Conservation (phyloP, 1,284 basidiomycete species). For the Fistulinella cinereoalba region DNA sequence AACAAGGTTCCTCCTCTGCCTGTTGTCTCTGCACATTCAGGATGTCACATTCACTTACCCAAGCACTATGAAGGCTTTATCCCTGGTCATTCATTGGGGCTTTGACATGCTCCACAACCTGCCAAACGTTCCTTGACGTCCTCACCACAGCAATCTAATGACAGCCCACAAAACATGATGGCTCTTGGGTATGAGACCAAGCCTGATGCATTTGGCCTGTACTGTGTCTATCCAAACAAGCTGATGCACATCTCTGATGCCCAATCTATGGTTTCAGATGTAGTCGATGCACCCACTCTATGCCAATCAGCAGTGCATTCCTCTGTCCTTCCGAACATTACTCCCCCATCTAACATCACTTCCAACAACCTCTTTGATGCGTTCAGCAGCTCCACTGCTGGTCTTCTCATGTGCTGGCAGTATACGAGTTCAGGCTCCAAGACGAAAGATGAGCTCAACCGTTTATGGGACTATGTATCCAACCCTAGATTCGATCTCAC, state of each 20-base stretch:
- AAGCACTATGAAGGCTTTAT: background rate
- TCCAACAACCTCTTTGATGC: background rate
- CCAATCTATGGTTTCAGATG: background rate
- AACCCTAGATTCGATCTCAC: background rate
- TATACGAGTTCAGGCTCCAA: background rate
- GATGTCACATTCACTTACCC: background rate
- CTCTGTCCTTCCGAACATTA: background rate
- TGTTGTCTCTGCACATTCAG: background rate
- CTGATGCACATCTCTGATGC: background rate
- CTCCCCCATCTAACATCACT: background rate
- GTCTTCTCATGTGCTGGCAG: conserved; percentile 12
- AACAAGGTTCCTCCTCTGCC: background rate
- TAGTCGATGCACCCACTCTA: background rate
- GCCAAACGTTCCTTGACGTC: background rate
- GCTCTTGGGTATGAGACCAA: background rate
- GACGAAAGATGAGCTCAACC: background rate
- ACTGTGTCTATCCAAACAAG: background rate
- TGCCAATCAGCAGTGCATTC: background rate
- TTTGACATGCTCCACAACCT: background rate
- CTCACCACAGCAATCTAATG: background rate
- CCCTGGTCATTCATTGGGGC: background rate
- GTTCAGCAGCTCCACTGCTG: conserved; percentile 8
- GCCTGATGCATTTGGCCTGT: background rate
- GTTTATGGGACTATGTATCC: background rate
- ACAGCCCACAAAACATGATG: background rate